phyloP scores from a whole-genome alignment of 2,329 filamentous ascomycete genomes.

The Aureobasidium sp. region DNA sequence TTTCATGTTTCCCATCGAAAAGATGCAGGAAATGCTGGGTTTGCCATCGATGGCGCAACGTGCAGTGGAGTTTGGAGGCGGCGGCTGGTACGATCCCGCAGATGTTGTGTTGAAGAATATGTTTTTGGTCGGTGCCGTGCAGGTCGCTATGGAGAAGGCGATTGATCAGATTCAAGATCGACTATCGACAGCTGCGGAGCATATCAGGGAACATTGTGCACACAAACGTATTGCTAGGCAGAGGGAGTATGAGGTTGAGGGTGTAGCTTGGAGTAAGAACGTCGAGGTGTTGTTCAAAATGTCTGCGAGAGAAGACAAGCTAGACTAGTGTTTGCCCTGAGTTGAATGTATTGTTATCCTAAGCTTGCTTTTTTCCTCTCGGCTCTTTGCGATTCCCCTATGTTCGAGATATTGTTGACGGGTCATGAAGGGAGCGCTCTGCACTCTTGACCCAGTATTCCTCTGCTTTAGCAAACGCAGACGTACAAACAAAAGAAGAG shows the following conservation, averaged over 20 bases:
- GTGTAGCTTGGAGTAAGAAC: not conserved
- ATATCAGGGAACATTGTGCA: not conserved
- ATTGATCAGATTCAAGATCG: constrained; percentile 5
- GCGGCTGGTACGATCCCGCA: not conserved
- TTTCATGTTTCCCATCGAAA: not conserved
- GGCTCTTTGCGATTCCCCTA: too few species aligned
- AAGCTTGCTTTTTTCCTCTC: too few species aligned
- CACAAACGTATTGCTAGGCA: not conserved
- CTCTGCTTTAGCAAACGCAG: too few species aligned
- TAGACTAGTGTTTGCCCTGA: not conserved
- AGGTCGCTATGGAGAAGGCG: not conserved
- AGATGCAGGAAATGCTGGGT: not conserved
- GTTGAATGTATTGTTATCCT: not conserved
- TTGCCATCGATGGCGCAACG: not conserved
- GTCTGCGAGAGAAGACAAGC: not conserved
- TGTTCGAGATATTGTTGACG: too few species aligned
- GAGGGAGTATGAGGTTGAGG: not conserved
- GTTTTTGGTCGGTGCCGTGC: constrained; percentile 4
- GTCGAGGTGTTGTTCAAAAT: not conserved
- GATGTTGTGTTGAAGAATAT: constrained; percentile 8
- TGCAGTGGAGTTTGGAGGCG: not conserved
- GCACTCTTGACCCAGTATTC: too few species aligned
- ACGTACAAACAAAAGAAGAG: too few species aligned
- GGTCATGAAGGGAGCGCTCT: too few species aligned
- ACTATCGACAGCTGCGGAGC: not conserved